Evolutionary conservation across 345 rosid species (phyloP).

Genomic region (Rhodomyrtus tomentosa): DNA sequence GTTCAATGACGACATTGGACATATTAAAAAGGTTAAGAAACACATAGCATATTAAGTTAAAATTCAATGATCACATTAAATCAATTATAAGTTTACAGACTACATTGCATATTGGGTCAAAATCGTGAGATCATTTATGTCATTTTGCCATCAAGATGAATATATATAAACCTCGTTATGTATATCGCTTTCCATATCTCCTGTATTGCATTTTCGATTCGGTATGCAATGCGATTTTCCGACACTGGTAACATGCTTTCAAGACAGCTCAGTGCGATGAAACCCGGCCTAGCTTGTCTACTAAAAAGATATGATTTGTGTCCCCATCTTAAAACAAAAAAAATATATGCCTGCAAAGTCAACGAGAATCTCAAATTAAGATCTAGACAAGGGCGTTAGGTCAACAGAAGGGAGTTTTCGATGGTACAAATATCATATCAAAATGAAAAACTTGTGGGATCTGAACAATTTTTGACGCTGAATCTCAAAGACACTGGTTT

Average conservation of each 20-base stretch:
- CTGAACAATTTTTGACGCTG: constrained; percentile 9
- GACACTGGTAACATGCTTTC: background rate
- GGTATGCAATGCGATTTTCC: background rate
- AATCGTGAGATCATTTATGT: too few species aligned
- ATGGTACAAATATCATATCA: background rate
- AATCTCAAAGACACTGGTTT: background rate
- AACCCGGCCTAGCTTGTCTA: background rate
- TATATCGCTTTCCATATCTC: background rate
- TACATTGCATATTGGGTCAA: too few species aligned
- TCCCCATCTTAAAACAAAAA: background rate
- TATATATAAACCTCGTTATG: rapidly evolving
- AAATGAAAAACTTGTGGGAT: constrained; percentile 6
- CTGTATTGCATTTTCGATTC: rapidly evolving
- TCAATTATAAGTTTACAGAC: too few species aligned
- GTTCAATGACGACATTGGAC: too few species aligned
- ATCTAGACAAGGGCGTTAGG: constrained; percentile 25
- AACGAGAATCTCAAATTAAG: constrained; percentile 26
- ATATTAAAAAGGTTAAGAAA: rapidly evolving
- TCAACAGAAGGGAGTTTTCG: constrained; percentile 7
- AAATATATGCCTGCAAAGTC: constrained; percentile 16
- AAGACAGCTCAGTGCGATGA: background rate
- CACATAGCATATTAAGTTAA: rapidly evolving
- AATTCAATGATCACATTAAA: too few species aligned
- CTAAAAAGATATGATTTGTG: background rate
- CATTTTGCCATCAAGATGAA: background rate